Base-by-base conservation (phyloP, 495 filamentous ascomycete genomes). In the Penicillium fimorum region DNA sequence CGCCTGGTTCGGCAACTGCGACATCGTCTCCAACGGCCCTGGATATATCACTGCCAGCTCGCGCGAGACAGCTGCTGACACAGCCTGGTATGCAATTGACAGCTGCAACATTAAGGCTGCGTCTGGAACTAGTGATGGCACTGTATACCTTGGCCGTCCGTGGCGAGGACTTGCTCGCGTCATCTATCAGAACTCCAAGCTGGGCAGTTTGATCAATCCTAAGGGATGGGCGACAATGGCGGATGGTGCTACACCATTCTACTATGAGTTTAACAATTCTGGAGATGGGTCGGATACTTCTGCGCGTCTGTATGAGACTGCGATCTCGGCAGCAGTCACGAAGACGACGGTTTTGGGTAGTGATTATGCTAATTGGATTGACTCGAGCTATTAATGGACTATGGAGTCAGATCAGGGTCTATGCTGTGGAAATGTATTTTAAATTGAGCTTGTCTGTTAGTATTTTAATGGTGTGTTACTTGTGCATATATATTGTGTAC, bases 31-130 rank as follows among this genome's bases (percentile, higher is more conserved):
- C 27, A 72, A 81, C 30, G 76, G 76, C 1, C 67, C 68, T 0
- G 73, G 67, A 13, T 56, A 65, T 11, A 76, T 88, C 53, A 84
- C 85, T 8, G 85, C 85, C 29, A 84, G 75, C 43, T 86, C 86
- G 12, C 77, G 85, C 17, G 72, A 79, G 53, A 70, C 71, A 1
- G 63, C 70, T 30, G 69, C 64, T 15, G 81, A 86, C 60, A 60
- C 72, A 13, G 76, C 76, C 22, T 87, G 83, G 73, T 90, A 87
- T 59, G 78, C 87, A 32, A 82, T 90, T 65, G 84, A 86, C 69
- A 74, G 79, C 59, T 82, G 77, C 55, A 79, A 62, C 42, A 58
- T 83, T 43, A 67, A 76, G 35, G 77, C 72, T 17, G 80, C 74
- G 2, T 56, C 71, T 0, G 82, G 80, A 1, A 67, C 76, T 6